A percentile compares a stretch with the other conserved stretches of the same genome.
Conservation (phyloP, 495 filamentous ascomycete species). For the Pseudevernia furfuracea region DNA sequence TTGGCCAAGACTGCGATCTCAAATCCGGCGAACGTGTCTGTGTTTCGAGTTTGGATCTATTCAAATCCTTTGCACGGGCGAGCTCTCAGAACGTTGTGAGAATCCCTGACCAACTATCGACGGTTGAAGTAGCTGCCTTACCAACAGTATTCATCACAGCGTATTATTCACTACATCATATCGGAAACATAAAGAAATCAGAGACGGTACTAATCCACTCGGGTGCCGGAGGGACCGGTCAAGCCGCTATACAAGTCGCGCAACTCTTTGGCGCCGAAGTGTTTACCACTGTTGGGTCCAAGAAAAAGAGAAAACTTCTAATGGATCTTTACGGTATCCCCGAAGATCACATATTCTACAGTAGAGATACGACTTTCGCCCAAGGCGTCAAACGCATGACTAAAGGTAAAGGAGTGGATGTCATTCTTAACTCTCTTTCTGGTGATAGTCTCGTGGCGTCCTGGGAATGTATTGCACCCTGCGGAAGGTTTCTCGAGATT, state of each 20-base stretch:
- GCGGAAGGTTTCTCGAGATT: slow-evolving; percentile 32
- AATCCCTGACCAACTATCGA: slow-evolving; percentile 27
- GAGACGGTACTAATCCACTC: too few species aligned
- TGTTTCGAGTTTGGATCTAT: too few species aligned
- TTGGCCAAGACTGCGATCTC: slow-evolving; percentile 32
- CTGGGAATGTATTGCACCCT: slow-evolving; percentile 39
- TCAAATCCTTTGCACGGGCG: too few species aligned
- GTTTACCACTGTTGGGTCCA: slow-evolving; percentile 49
- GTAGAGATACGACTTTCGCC: slow-evolving; percentile 35
- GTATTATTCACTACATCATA: slow-evolving; percentile 24
- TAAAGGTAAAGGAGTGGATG: slow-evolving; percentile 45
- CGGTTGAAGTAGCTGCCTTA: slow-evolving; percentile 27
- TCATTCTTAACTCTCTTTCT: slow-evolving; percentile 44
- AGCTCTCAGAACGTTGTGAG: slow-evolving; percentile 3
- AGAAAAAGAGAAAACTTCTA: slow-evolving; percentile 34
- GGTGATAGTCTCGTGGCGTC: slow-evolving; percentile 35
- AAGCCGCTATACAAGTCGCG: slow-evolving; percentile 47
- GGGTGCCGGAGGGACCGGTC: slow-evolving; percentile 40
- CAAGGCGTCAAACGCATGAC: slow-evolving; percentile 38
- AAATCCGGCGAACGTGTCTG: slow-evolving; percentile 16
- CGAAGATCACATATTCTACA: slow-evolving; percentile 42
- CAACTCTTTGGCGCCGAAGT: slow-evolving; percentile 48
- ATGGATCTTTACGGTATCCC: slow-evolving; percentile 34
- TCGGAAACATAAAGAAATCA: too few species aligned
- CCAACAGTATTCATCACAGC: slow-evolving; percentile 30